Evolutionary conservation across 2,329 filamentous ascomycete species (phyloP).

Genomic region (Zymoseptoria pseudotritici): DNA sequence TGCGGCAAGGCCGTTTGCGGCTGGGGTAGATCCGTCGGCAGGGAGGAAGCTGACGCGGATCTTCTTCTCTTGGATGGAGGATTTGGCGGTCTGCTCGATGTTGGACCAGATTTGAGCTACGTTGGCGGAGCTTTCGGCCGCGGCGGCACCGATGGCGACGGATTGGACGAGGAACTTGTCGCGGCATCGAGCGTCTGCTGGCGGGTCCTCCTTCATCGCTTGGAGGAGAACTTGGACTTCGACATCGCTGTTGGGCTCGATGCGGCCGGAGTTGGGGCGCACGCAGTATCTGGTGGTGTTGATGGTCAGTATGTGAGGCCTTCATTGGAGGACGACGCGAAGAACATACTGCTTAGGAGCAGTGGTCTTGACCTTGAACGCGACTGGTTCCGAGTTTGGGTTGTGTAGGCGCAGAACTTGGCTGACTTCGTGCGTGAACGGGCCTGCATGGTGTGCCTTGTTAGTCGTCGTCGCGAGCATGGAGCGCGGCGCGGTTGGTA

Average conservation of each 20-base stretch:
- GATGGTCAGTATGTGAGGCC: background rate
- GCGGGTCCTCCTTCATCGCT: conserved; percentile 93
- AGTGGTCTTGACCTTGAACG: conserved; percentile 90
- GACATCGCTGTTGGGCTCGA: conserved; percentile 82
- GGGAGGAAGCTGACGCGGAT: conserved; percentile 84
- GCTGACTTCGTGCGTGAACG: conserved; percentile 58
- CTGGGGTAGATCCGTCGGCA: conserved; percentile 42
- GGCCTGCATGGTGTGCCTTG: conserved; percentile 37
- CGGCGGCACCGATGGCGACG: conserved; percentile 71
- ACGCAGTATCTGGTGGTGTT: conserved; percentile 76
- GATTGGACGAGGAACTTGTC: conserved; percentile 98
- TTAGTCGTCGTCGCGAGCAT: conserved; percentile 5
- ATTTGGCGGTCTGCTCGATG: conserved; percentile 68
- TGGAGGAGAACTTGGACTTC: conserved; percentile 97
- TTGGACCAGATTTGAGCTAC: conserved; percentile 72
- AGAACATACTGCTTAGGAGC: conserved; percentile 91
- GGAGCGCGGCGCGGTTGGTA: conserved; percentile 21
- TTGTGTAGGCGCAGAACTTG: conserved; percentile 55
- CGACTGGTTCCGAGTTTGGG: conserved; percentile 50
- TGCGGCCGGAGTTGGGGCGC: conserved; percentile 90
- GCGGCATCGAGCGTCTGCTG: conserved; percentile 78
- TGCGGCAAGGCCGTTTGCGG: conserved; percentile 24
- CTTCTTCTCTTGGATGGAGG: conserved; percentile 81
- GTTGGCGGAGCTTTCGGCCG: conserved; percentile 62
- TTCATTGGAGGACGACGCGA: too few relatives aligned